A percentile compares a stretch with the other conserved stretches of the same genome.
Conservation (phyloP, 139 green algal genomes). For the Edaphochlamys debaryana region DNA sequence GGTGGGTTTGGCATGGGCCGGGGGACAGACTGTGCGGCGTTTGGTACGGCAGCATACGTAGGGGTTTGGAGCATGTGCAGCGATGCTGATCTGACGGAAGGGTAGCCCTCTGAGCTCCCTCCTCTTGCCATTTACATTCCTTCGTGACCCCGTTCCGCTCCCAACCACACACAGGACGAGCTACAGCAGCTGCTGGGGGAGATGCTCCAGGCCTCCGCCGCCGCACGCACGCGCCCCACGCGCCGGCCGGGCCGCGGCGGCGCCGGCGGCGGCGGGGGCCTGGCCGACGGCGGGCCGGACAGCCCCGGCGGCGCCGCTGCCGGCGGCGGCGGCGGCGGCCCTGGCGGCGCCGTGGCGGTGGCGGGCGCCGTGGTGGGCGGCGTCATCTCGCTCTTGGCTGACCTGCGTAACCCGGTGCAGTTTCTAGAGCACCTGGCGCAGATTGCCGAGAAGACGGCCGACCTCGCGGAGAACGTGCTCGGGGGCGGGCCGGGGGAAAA, state of each 20-base stretch:
- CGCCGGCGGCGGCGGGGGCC: not conserved
- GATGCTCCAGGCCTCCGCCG: conserved; percentile 12
- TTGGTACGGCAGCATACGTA: no score
- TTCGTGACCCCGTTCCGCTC: no score
- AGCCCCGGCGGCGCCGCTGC: no score
- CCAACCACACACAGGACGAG: no score
- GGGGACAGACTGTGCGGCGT: not conserved
- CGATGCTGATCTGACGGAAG: no score
- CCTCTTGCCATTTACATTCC: no score
- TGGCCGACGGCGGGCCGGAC: no score
- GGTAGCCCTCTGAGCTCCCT: no score
- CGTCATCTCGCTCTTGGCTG: not conserved
- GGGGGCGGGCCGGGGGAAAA: no score
- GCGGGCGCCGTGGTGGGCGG: not conserved
- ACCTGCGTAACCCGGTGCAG: conserved; percentile 27
- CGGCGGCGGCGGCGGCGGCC: not conserved
- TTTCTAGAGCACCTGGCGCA: conserved; percentile 37
- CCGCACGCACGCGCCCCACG: not conserved
- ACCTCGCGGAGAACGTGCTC: conserved; percentile 40
- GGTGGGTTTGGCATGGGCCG: not conserved
- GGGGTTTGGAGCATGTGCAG: no score
- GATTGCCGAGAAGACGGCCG: conserved; percentile 24
- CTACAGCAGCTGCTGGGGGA: conserved; percentile 37
- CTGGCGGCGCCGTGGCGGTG: not conserved
- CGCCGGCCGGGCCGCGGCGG: not conserved